Evolutionary conservation across 176 grass and related monocot genomes (phyloP).

Genomic region (Secale cereale): DNA sequence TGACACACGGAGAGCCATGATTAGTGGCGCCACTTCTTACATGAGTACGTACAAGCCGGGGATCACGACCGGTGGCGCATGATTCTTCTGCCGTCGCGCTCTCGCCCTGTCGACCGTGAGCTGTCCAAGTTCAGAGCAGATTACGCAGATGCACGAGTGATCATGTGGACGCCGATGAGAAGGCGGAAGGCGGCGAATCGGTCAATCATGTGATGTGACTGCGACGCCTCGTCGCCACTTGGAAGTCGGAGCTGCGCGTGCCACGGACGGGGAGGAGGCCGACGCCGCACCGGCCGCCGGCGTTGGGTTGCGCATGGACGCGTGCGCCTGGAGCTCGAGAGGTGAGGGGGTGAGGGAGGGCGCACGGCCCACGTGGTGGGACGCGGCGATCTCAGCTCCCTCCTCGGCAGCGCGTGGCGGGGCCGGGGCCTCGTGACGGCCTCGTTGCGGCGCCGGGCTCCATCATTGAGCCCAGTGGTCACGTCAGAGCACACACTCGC

Average conservation of each 20-base stretch:
- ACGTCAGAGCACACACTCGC: neutral
- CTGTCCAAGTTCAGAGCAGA: neutral
- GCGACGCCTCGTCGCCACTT: conserved; percentile 1
- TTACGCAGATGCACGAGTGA: neutral
- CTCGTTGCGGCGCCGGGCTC: conserved; percentile 13
- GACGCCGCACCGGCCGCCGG: neutral
- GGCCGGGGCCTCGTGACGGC: neutral
- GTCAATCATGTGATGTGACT: neutral
- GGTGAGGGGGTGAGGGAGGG: neutral
- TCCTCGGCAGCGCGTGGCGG: neutral
- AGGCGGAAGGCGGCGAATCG: neutral
- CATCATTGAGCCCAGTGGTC: neutral
- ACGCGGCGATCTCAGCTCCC: neutral
- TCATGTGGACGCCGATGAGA: neutral
- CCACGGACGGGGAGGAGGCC: neutral
- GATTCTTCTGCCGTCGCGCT: neutral
- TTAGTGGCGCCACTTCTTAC: neutral
- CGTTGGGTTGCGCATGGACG: conserved; percentile 10
- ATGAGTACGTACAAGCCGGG: neutral
- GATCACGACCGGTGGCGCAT: neutral
- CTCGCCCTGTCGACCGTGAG: neutral
- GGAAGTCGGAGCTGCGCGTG: neutral
- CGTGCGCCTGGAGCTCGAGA: neutral
- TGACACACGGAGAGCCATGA: neutral
- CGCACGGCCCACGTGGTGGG: conserved; percentile 37